Evolutionary conservation across 1,284 basidiomycete genomes (phyloP), one percentile per base, ranked within the genome.

Genomic region (Rhodotorula sp.): DNA sequence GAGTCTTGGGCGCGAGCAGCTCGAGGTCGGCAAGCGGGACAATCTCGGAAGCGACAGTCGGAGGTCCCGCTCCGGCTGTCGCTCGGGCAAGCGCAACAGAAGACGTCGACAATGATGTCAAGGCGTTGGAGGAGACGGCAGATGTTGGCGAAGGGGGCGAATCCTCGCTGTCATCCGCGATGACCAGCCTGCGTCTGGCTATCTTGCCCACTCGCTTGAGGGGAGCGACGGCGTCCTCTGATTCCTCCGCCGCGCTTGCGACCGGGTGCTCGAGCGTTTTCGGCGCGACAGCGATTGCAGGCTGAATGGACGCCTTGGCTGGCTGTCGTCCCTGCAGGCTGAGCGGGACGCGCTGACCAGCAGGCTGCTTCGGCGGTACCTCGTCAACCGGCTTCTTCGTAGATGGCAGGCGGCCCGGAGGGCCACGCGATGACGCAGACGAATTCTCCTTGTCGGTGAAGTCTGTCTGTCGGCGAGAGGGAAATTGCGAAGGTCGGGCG

Each of bases 381-480:
- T n/a, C 26, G 16, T 30, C n/a, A 22, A 52, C 53, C 28, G 47
- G 44, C 64, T 58, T 67, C 28, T 54, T 40, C 34, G 18, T 1
- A 16, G 59, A 40, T 1, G 28, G 47, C 10, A 31, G n/a, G 7
- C 37, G 7, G 15, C 10, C 10, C 18, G 5, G 26, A 7, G 56
- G 4, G 13, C 13, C 16, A 13, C 2, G 40, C 4, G 40, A 6
- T 0, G 28, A 28, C 6, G 28, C 44, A 9, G 15, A 7, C 7
- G 37, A 16, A 50, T 66, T 60, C 59, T 61, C 59, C 64, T 65
- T 60, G 30, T 37, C 11, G 34, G 10, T 20, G 34, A 9, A 16
- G 47, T 44, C 20, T 10, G 28, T 26, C n/a, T n/a, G 37, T 18
- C 34, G 34, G 34, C 31, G 31, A 16, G 34, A 11, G 34, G 34